Evolutionary conservation across 1,284 basidiomycete species (phyloP).

Genomic region (Cryptococcus maquisensis): DNA sequence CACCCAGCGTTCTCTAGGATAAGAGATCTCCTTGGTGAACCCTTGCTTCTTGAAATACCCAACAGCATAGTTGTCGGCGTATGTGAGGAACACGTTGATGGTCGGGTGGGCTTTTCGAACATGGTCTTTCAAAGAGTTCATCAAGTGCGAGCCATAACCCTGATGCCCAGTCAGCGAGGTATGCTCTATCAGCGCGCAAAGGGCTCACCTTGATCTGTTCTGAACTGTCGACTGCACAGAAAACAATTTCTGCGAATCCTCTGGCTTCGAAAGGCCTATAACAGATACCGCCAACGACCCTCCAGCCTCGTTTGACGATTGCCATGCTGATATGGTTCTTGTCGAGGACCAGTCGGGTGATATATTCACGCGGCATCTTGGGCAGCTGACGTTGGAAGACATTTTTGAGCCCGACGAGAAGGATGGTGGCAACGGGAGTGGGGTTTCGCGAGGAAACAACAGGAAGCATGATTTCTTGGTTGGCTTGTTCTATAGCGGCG

Average conservation of each 20-base stretch:
- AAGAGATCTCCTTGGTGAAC: slow-evolving; percentile 93
- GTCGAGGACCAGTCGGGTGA: slow-evolving; percentile 92
- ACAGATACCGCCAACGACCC: slow-evolving; percentile 97
- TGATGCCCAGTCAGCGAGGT: slow-evolving; percentile 38
- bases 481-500: slow-evolving; percentile 75
- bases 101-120: slow-evolving; percentile 70
- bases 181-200: neutral
- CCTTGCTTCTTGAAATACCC: slow-evolving; percentile 99
- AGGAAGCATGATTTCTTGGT: slow-evolving; percentile 76
- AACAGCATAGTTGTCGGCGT: slow-evolving; percentile 98
- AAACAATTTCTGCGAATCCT: slow-evolving; percentile 96
- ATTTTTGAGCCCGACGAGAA: slow-evolving; percentile 91
- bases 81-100: slow-evolving; percentile 94
- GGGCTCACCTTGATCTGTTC: slow-evolving; percentile 90
- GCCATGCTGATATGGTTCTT: slow-evolving; percentile 85
- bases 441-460: slow-evolving; percentile 78
- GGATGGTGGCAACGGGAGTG: slow-evolving; percentile 68
- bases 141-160: slow-evolving; percentile 97
- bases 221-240: slow-evolving; percentile 93
- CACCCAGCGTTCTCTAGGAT: slow-evolving; percentile 88
- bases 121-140: slow-evolving; percentile 98
- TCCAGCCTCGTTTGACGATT: slow-evolving; percentile 90
- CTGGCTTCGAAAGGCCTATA: slow-evolving; percentile 93
- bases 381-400: slow-evolving; percentile 97
- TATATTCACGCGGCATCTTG: slow-evolving; percentile 99